A percentile compares a stretch with the other conserved stretches of the same genome.
Conservation (phyloP, 2,329 filamentous ascomycete species). For the Dothideomycetidae sp. region DNA sequence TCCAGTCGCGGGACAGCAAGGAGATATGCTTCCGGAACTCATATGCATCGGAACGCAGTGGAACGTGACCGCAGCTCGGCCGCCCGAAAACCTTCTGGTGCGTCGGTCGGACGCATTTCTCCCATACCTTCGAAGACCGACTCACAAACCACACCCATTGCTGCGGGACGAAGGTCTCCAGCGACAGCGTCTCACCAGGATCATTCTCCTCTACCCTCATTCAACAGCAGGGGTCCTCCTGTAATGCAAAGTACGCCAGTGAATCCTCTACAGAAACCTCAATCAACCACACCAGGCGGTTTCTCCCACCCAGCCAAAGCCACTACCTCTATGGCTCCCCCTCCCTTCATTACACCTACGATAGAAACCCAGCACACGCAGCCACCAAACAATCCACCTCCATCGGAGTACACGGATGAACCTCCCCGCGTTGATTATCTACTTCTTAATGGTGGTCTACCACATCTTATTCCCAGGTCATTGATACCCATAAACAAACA, state of each 20-base stretch:
- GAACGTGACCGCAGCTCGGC: conserved; percentile 4
- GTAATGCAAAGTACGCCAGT: not conserved
- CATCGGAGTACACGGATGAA: conserved; percentile 49
- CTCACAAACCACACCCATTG: conserved; percentile 33
- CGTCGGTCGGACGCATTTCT: not conserved
- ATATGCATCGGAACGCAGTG: conserved; percentile 4
- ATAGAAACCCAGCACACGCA: conserved; percentile 28
- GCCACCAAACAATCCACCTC: conserved; percentile 63
- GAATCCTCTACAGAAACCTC: not conserved
- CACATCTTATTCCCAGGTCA: conserved; percentile 55
- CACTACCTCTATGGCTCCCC: conserved; percentile 16
- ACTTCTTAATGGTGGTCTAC: conserved; percentile 71
- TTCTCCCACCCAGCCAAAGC: conserved; percentile 11
- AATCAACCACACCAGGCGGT: too few relatives aligned
- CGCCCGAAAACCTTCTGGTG: not conserved
- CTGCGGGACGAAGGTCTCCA: conserved; percentile 26
- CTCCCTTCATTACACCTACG: conserved; percentile 24
- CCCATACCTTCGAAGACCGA: conserved; percentile 25
- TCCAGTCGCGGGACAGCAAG: conserved; percentile 1
- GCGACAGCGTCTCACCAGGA: conserved; percentile 18
- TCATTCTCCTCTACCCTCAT: not conserved
- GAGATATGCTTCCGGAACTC: conserved; percentile 4
- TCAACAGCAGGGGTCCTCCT: not conserved
- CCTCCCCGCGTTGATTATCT: conserved; percentile 82
- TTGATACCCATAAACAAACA: conserved; percentile 49